These are phyloP conservation scores for Hanseniaspora gamundiae DNA, from an alignment of 1,139 yeast species.

Conservation along the genomic window DNA sequence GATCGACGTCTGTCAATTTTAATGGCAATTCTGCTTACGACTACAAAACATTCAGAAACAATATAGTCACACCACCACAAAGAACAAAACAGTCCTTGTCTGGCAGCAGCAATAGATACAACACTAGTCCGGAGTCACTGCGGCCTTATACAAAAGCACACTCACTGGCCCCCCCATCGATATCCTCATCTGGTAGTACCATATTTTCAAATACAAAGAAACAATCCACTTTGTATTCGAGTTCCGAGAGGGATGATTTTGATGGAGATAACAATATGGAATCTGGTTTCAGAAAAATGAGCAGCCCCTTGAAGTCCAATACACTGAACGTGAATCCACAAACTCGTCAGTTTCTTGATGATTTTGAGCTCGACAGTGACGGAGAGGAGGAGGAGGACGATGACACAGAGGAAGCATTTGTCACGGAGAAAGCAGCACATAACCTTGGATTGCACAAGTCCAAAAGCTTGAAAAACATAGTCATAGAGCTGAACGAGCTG, in stretches of 20 bases:
- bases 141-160: not conserved
- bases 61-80: not conserved
- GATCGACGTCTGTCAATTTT: too few relatives aligned
- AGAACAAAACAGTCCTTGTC: not conserved
- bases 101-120: not conserved
- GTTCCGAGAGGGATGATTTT: not conserved
- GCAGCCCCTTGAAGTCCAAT: not conserved
- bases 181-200: not conserved
- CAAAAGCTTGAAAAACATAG: not conserved
- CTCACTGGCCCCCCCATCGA: not conserved
- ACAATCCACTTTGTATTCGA: not conserved
- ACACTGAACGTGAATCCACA: not conserved
- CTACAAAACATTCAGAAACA: not conserved
- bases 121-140: not conserved
- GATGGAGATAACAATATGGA: not conserved
- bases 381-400: conserved; percentile 1
- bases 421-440: conserved; percentile 4
- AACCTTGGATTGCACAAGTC: not conserved
- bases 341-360: not conserved
- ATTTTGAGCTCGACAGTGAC: conserved; percentile 4
- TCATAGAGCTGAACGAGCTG: not conserved
- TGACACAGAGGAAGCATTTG: conserved; percentile 7
- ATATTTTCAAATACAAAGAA: not conserved
- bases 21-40: not conserved
- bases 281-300: not conserved